phyloP scores from a whole-genome alignment of 257 asterid species.

The Nicotiana tomentosiformis region DNA sequence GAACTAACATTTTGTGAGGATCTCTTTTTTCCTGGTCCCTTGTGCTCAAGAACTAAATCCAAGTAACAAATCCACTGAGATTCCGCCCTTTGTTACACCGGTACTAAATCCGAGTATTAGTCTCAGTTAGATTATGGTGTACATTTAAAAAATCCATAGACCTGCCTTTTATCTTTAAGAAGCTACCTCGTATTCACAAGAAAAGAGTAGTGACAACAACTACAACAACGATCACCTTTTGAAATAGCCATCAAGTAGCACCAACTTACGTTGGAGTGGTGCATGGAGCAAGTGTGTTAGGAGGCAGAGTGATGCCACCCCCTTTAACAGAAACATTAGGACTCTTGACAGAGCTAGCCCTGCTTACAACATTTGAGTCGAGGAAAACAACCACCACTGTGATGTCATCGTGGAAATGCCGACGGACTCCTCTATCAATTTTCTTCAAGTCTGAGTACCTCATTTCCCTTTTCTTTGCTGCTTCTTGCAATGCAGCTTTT shows the following conservation, averaged over 20 bases:
- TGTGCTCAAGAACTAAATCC: conserved; percentile 1
- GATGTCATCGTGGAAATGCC: conserved; percentile 88
- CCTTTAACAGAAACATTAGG: conserved; percentile 61
- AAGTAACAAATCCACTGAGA: neutral
- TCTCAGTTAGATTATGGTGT: conserved; percentile 36
- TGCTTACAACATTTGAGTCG: conserved; percentile 61
- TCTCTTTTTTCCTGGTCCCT: conserved; percentile 9
- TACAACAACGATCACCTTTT: neutral
- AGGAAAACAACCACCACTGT: conserved; percentile 68
- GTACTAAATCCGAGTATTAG: conserved; percentile 29
- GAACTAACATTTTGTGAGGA: conserved; percentile 13
- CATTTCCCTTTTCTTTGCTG: conserved; percentile 9
- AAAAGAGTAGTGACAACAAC: conserved; percentile 13
- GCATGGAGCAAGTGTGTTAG: conserved; percentile 48
- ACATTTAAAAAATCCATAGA: conserved; percentile 36
- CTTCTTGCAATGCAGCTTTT: conserved; percentile 23
- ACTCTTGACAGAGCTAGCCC: conserved; percentile 48
- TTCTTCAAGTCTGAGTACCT: conserved; percentile 86
- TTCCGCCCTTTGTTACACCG: conserved; percentile 2
- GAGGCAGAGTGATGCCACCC: conserved; percentile 46
- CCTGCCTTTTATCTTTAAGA: conserved; percentile 27
- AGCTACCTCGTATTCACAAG: conserved; percentile 39
- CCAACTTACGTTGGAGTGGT: conserved; percentile 25
- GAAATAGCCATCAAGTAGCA: conserved; percentile 21
- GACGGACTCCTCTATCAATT: conserved; percentile 73